Conservation (phyloP, 1,139 yeast species). For the Kazachstania sp. region DNA sequence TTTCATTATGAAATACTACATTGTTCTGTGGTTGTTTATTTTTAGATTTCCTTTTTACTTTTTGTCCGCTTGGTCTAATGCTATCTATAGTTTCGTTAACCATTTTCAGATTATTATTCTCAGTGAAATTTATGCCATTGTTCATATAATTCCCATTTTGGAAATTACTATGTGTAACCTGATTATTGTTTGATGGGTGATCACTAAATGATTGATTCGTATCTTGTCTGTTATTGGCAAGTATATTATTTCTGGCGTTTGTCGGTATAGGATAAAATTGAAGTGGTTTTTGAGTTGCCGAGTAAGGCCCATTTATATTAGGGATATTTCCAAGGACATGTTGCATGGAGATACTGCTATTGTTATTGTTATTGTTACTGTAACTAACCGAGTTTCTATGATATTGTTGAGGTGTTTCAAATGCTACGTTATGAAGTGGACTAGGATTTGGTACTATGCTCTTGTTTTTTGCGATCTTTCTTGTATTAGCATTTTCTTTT, state of each 20-base stretch:
- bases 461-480: not conserved
- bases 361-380: slow-evolving; percentile 1
- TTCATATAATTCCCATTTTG: not conserved
- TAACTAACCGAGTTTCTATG: slow-evolving; percentile 6
- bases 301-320: slow-evolving; percentile 7
- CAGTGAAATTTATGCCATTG: not conserved
- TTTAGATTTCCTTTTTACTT: not conserved
- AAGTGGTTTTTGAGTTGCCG: slow-evolving; percentile 29
- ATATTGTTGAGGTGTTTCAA: slow-evolving; percentile 27
- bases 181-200: not conserved
- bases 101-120: not conserved
- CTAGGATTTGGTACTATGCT: slow-evolving; percentile 23
- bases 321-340: not conserved
- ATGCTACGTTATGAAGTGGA: slow-evolving; percentile 28
- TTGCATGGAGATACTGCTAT: not conserved
- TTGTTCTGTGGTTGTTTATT: not conserved
- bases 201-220: not conserved
- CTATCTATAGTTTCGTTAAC: not conserved
- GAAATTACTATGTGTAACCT: not conserved
- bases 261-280: slow-evolving; percentile 29
- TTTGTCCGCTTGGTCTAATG: not conserved
- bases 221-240: not conserved
- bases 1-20: not conserved
- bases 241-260: slow-evolving; percentile 3
- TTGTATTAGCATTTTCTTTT: slow-evolving; percentile 7